phyloP scores from a whole-genome alignment of 208 protist genomes.

The Herpetomonas muscarum region DNA sequence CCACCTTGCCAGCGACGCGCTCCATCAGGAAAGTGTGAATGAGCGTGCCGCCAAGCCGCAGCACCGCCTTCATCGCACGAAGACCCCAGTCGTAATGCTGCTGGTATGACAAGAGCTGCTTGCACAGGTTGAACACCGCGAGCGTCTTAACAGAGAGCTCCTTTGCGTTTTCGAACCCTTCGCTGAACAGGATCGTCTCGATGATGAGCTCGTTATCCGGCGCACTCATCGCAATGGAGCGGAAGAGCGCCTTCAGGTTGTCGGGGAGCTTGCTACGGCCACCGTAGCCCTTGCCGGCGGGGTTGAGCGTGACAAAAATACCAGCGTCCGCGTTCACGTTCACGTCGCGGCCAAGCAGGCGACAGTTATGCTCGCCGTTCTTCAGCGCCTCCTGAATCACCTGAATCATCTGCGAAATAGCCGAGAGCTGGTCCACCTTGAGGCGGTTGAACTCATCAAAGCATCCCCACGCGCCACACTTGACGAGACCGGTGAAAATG shows the following conservation, averaged over 20 bases:
- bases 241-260: conserved; percentile 98
- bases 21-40: conserved; percentile 87
- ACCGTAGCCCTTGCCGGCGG: conserved; percentile 98
- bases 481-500: conserved; percentile 99
- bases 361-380: conserved; percentile 69
- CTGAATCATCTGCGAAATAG: conserved; percentile 99
- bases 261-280: conserved; percentile 98
- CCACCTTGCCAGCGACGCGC: conserved; percentile 63
- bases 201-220: conserved; percentile 98
- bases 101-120: conserved; percentile 95
- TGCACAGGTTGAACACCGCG: conserved; percentile 91
- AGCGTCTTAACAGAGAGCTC: conserved; percentile 93
- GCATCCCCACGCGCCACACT: conserved; percentile 98
- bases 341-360: conserved; percentile 90
- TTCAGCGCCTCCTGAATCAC: conserved; percentile 97
- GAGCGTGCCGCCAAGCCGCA: conserved; percentile 89
- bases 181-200: conserved; percentile 97
- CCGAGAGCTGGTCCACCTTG: conserved; percentile 98
- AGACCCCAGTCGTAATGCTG: conserved; percentile 99
- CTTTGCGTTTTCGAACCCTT: conserved; percentile 96
- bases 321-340: conserved; percentile 95
- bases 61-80: conserved; percentile 96
- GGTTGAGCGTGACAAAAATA: conserved; percentile 99
- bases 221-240: conserved; percentile 98
- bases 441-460: conserved; percentile 99